Evolutionary conservation across 768 basidiomycete genomes (phyloP).

Genomic region (Thelephora ganbajun): DNA sequence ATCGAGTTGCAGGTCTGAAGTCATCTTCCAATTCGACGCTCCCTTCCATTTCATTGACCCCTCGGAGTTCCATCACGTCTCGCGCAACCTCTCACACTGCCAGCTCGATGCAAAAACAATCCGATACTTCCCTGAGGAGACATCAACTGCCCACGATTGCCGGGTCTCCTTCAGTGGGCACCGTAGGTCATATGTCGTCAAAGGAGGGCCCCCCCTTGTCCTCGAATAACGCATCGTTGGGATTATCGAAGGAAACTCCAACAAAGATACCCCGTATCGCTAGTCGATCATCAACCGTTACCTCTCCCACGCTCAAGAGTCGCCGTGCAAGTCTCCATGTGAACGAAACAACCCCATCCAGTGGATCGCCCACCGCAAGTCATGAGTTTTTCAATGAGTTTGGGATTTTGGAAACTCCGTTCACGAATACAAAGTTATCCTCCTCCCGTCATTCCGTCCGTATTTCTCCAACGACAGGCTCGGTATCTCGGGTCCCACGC

Average conservation of each 20-base stretch:
- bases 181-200: conserved; percentile 32
- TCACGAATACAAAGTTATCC: conserved; percentile 29
- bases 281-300: conserved; percentile 63
- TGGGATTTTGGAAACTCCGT: conserved; percentile 61
- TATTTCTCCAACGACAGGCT: conserved; percentile 34
- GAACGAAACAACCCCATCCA: conserved; percentile 34
- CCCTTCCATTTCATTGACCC: conserved; percentile 27
- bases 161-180: conserved; percentile 82
- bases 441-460: conserved; percentile 35
- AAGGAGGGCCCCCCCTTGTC: conserved; percentile 45
- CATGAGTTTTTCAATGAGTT: conserved; percentile 54
- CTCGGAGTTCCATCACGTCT: conserved; percentile 33
- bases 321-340: conserved; percentile 57
- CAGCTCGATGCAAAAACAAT: conserved; percentile 80
- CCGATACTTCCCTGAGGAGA: conserved; percentile 70
- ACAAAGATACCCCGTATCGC: conserved; percentile 90
- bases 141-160: conserved; percentile 82
- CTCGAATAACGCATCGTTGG: conserved; percentile 34
- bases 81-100: conserved; percentile 69
- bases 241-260: conserved; percentile 67
- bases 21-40: conserved; percentile 30
- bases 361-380: conserved; percentile 45
- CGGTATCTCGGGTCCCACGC: conserved; percentile 48
- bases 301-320: conserved; percentile 55
- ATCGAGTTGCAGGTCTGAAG: conserved; percentile 76